These are phyloP conservation scores for Lentinula lateritia DNA, from an alignment of 768 basidiomycete genomes.

Conservation along the genomic window DNA sequence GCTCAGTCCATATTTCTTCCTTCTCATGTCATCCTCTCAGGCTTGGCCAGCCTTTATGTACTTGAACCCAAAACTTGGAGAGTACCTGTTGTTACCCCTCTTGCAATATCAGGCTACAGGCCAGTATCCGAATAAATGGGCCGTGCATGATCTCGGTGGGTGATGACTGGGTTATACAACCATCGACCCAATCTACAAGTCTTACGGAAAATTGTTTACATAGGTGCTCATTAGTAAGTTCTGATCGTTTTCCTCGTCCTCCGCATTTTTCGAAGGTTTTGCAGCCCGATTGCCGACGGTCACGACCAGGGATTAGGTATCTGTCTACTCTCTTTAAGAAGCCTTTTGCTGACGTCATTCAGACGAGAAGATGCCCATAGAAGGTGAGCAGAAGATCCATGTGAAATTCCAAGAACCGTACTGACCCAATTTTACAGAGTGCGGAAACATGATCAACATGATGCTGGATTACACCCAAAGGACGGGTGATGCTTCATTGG, in stretches of 20 bases:
- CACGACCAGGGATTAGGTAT: constrained; percentile 8
- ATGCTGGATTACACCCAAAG: constrained; percentile 30
- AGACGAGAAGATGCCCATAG: constrained; percentile 15
- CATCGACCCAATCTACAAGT: constrained; percentile 15
- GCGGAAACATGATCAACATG: constrained; percentile 58
- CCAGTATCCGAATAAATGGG: constrained; percentile 18
- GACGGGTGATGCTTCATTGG: constrained; percentile 27
- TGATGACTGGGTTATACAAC: constrained; percentile 3
- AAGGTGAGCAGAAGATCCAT: constrained; percentile 12
- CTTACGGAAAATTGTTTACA: constrained; percentile 21
- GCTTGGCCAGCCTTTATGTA: constrained; percentile 40
- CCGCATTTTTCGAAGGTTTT: not conserved
- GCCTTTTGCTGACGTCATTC: not conserved
- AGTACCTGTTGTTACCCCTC: constrained; percentile 39
- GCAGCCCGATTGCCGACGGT: constrained; percentile 10
- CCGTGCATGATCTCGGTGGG: constrained; percentile 27
- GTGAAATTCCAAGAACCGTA: not conserved
- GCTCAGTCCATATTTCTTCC: not conserved
- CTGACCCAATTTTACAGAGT: constrained; percentile 28
- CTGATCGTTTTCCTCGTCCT: not conserved
- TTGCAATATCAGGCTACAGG: constrained; percentile 38
- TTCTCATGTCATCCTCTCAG: not conserved
- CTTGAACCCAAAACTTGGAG: constrained; percentile 32
- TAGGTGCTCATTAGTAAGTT: constrained; percentile 21
- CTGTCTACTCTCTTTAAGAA: not conserved